phyloP scores from a whole-genome alignment of 2,329 filamentous ascomycete species.

The Sordariomycetes sp. region DNA sequence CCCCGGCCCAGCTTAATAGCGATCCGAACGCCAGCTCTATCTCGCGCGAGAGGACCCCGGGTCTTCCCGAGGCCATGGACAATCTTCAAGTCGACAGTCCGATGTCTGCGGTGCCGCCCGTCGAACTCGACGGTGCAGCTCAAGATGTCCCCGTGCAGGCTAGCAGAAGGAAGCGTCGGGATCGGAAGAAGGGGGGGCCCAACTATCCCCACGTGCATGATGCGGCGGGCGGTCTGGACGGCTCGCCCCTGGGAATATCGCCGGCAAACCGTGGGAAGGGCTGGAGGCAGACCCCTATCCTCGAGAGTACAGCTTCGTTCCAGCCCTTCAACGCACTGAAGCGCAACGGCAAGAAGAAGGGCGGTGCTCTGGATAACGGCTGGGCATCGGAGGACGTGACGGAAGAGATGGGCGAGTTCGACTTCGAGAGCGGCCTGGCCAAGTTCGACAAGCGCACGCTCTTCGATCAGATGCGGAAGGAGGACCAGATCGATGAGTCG shows the following conservation, averaged over 20 bases:
- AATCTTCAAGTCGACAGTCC: neutral
- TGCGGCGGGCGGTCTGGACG: slow-evolving; percentile 5
- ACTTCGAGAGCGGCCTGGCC: slow-evolving; percentile 79
- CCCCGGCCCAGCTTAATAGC: neutral
- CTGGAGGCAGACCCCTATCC: slow-evolving; percentile 49
- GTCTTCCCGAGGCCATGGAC: neutral
- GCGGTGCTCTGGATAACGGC: slow-evolving; percentile 52
- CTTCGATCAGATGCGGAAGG: slow-evolving; percentile 84
- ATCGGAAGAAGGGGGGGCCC: neutral
- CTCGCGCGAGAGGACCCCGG: neutral
- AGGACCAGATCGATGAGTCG: slow-evolving; percentile 81
- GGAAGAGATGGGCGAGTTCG: slow-evolving; percentile 89
- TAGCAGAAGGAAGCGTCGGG: neutral
- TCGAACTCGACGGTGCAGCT: neutral
- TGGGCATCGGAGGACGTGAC: slow-evolving; percentile 96
- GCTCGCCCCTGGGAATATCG: slow-evolving; percentile 5
- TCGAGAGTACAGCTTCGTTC: slow-evolving; percentile 50
- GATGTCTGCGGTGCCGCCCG: neutral
- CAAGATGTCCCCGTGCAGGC: neutral
- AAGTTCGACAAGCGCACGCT: slow-evolving; percentile 92
- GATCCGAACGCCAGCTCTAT: neutral
- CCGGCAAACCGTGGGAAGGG: slow-evolving; percentile 31
- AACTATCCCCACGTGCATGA: neutral
- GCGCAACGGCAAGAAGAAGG: slow-evolving; percentile 35
- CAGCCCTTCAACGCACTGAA: slow-evolving; percentile 53